phyloP scores from a whole-genome alignment of 2,329 filamentous ascomycete species.

The Scedosporium apiospermum region DNA sequence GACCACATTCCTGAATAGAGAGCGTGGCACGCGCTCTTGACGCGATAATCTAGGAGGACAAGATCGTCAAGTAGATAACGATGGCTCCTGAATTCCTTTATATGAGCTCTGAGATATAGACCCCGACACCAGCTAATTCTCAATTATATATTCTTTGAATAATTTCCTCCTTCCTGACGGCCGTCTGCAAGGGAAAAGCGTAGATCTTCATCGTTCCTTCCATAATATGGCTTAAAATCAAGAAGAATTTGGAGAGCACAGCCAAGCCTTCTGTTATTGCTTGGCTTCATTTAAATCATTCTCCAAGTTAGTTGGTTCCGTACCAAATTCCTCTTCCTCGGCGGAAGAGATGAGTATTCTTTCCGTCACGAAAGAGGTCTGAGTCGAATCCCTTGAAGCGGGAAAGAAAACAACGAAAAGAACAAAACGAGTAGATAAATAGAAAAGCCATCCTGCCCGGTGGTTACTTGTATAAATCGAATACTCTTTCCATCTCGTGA shows the following conservation, averaged over 20 bases:
- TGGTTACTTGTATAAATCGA: no score
- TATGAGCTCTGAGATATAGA: background rate
- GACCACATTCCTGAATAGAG: background rate
- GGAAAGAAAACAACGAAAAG: background rate
- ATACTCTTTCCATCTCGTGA: no score
- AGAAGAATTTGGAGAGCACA: background rate
- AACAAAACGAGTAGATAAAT: background rate
- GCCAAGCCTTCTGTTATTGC: background rate
- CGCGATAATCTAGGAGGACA: background rate
- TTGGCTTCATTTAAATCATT: background rate
- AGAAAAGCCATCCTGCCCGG: background rate
- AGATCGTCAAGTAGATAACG: background rate
- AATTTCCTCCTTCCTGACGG: no score
- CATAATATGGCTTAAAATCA: background rate
- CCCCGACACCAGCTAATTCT: background rate
- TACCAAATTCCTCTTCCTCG: background rate
- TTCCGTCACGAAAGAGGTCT: background rate
- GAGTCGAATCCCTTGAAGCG: background rate
- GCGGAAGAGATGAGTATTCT: background rate
- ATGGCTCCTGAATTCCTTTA: background rate
- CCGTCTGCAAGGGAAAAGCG: no score
- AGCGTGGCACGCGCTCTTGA: background rate
- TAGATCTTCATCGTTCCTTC: background rate
- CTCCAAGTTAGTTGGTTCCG: background rate
- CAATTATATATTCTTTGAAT: background rate